Percentiles rank a stretch among this genome's conserved stretches.
Evolutionary conservation across 2,329 filamentous ascomycete species (phyloP).

Genomic region (Eutypella sp.): DNA sequence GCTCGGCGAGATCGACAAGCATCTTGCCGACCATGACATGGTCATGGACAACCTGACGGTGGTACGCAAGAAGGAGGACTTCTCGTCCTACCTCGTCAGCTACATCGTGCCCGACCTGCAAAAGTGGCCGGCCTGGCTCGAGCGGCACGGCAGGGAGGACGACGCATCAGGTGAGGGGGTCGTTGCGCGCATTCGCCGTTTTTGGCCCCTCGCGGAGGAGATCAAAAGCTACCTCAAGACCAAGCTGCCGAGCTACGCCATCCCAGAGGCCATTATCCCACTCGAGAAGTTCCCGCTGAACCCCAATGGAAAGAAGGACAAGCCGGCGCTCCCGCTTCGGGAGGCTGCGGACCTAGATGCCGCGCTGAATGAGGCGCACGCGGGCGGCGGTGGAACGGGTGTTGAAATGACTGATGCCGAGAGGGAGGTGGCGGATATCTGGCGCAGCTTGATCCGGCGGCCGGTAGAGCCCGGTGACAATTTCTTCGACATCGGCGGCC

Average conservation of each 20-base stretch:
- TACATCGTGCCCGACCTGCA: not conserved
- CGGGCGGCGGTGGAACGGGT: not conserved
- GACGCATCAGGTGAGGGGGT: not conserved
- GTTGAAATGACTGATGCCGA: constrained; percentile 41
- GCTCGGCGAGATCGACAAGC: not conserved
- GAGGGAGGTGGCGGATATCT: constrained; percentile 54
- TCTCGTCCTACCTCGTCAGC: not conserved
- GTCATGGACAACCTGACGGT: not conserved
- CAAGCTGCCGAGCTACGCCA: constrained; percentile 59
- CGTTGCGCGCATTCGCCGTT: not conserved
- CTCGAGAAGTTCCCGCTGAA: constrained; percentile 60
- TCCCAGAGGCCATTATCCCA: constrained; percentile 41
- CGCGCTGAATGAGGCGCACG: constrained; percentile 38
- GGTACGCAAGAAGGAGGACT: not conserved
- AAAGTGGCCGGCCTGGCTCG: not conserved
- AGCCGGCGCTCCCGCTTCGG: constrained; percentile 65
- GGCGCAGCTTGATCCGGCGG: constrained; percentile 55
- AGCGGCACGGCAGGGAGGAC: not conserved
- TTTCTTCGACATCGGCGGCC: constrained; percentile 69
- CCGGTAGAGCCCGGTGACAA: constrained; percentile 47
- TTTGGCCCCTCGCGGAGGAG: constrained; percentile 1
- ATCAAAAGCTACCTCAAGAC: constrained; percentile 51
- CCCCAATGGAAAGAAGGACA: constrained; percentile 68
- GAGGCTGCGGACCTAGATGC: constrained; percentile 41
- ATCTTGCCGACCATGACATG: not conserved